phyloP scores from a whole-genome alignment of 441 rosid species.

The Syzygium syzygioides region DNA sequence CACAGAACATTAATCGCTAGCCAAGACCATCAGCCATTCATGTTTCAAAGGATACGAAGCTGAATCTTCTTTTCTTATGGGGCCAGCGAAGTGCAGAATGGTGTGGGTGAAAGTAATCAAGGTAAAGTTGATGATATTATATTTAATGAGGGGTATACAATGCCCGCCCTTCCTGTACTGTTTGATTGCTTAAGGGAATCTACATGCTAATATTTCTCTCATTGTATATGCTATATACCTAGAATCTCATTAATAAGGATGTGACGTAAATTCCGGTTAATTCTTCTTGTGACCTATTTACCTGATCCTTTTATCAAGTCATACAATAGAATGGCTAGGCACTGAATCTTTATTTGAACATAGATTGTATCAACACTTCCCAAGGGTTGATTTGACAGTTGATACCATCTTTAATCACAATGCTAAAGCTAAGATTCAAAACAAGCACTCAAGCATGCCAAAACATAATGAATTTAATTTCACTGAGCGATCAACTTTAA shows the following conservation, averaged over 20 bases:
- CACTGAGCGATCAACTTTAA: not conserved
- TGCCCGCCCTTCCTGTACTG: not conserved
- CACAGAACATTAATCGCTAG: not conserved
- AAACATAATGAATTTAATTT: not conserved
- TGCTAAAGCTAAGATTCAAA: not conserved
- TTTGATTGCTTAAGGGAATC: not conserved
- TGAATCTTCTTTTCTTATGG: not conserved
- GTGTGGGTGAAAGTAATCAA: not conserved
- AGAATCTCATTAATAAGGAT: not conserved
- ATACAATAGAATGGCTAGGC: not conserved
- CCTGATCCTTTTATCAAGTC: not conserved
- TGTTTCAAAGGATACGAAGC: not conserved
- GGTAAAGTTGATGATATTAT: not conserved
- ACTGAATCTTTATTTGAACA: not conserved
- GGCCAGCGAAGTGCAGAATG: not conserved
- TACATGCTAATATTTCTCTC: not conserved
- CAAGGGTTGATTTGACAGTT: not conserved
- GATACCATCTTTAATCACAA: not conserved
- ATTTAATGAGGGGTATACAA: not conserved
- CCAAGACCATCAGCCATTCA: not conserved
- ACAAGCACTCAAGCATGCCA: not conserved
- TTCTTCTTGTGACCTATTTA: not conserved
- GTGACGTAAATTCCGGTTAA: not conserved
- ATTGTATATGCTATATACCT: not conserved
- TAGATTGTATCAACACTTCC: not conserved